A percentile compares a stretch with the other conserved stretches of the same genome.
phyloP scores from a whole-genome alignment of 306 rosid species.

The Quillaja saponaria region DNA sequence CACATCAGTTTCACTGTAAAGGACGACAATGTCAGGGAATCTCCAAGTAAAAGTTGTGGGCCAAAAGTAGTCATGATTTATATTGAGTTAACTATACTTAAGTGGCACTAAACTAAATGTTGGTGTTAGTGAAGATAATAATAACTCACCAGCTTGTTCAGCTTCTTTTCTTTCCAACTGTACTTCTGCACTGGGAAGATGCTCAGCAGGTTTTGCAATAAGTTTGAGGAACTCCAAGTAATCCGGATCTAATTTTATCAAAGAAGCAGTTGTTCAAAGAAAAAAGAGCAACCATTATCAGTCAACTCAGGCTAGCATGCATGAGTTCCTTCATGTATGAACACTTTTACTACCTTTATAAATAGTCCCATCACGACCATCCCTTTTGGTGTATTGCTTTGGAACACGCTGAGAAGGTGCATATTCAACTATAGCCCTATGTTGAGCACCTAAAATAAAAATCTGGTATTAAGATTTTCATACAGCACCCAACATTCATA shows the following conservation, averaged over 20 bases:
- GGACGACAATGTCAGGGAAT: background rate
- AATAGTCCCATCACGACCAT: slow-evolving; percentile 91
- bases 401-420: slow-evolving; percentile 94
- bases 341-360: slow-evolving; percentile 58
- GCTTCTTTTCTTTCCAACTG: slow-evolving; percentile 98
- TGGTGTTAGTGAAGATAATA: slow-evolving; percentile 27
- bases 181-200: slow-evolving; percentile 98
- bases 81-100: background rate
- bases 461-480: slow-evolving; percentile 15
- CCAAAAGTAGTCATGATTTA: background rate
- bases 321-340: background rate
- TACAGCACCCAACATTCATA: too few relatives aligned
- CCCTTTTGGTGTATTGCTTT: slow-evolving; percentile 55
- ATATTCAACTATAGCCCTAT: slow-evolving; percentile 81
- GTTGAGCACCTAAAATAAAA: slow-evolving; percentile 63
- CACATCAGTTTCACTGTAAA: background rate
- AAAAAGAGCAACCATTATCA: slow-evolving; percentile 9
- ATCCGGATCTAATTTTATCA: slow-evolving; percentile 68
- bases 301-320: background rate
- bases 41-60: background rate
- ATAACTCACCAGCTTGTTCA: slow-evolving; percentile 82
- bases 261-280: slow-evolving; percentile 19
- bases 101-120: too few relatives aligned
- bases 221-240: slow-evolving; percentile 88
- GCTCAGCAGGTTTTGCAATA: slow-evolving; percentile 79